Base-by-base conservation (phyloP, 352 stramenopile genomes). In the Phytophthora aleatoria region DNA sequence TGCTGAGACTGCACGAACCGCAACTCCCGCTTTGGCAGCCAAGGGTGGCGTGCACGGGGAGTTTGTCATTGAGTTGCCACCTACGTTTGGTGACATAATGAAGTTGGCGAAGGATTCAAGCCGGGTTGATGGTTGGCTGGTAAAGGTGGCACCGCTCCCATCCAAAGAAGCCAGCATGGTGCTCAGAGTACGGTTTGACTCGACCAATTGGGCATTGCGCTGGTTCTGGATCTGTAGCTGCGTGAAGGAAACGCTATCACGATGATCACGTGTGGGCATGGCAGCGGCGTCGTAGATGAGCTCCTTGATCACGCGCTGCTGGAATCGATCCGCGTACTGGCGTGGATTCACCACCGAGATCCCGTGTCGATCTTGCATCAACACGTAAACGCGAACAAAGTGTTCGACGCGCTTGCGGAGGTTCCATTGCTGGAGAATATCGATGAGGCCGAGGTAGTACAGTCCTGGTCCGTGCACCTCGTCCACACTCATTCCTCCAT, bases 381-480 rank as follows among this genome's bases (percentile, higher is more conserved):
- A 52, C 3, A 94, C 39, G 54, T 91, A 92, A 3, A 89, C 82
- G 30, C 84, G 82, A 13, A 92, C 53, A 60, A 92, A 91, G 50
- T 92, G 81, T 70, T 98, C 94, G 8, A 96, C 59, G 26, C 90
- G 79, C 60, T 98, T 98, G 28, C 92, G 77, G 0, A 95, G 77
- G 58, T 97, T 98, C 86, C 95, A 98, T 63, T 97, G 91, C 67
- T 98, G 93, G 11, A 98, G 77, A 61, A 98, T 98, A 63, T 98
- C 94, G 70, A 98, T 98, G 27, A 98, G 81, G 1, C 95, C 95
- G 73, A 98, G 94, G 70, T 95, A 98, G 71, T 97, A 98, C 16
- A 98, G 81, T 11, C 96, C 96, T 13, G 91, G 91, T 10, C 94
- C 90, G 52, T 95, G 90, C 39, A 97, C 91, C 63, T 95, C 75